These are phyloP conservation scores for Yueomyces sinensis DNA, from an alignment of 805 yeast species.

Conservation along the genomic window DNA sequence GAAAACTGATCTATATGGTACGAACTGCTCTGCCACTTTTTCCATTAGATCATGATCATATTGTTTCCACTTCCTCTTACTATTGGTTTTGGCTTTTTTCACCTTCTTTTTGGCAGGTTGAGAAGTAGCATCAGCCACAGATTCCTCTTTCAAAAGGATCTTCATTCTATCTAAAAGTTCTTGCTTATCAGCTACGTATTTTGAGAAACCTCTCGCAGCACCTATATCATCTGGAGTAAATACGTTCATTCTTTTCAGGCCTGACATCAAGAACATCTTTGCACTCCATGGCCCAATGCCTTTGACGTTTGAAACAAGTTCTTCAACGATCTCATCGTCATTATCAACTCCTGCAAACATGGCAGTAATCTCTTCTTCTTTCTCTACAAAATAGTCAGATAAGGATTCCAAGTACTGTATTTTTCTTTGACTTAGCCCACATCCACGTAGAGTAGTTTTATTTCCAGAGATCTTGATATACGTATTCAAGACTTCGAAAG, in stretches of 20 bases:
- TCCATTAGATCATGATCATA: conserved; percentile 45
- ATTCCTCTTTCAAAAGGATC: background rate
- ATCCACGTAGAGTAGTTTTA: conserved; percentile 38
- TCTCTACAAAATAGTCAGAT: conserved; percentile 34
- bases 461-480: conserved; percentile 12
- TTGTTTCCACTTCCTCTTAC: conserved; percentile 47
- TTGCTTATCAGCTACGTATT: conserved; percentile 45
- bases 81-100: conserved; percentile 21
- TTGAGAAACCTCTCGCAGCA: conserved; percentile 65
- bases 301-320: conserved; percentile 37
- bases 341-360: conserved; percentile 23
- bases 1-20: conserved; percentile 54
- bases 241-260: conserved; percentile 50
- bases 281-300: conserved; percentile 85
- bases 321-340: conserved; percentile 35
- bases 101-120: conserved; percentile 21
- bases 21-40: conserved; percentile 41
- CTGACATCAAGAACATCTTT: conserved; percentile 71
- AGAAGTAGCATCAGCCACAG: background rate
- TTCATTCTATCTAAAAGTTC: conserved; percentile 29
- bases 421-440: conserved; percentile 62
- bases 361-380: conserved; percentile 24
- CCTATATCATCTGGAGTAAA: conserved; percentile 77
- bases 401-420: conserved; percentile 46
- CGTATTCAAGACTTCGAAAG: conserved; percentile 34